These are phyloP conservation scores for Termitomyces sp. DNA, from an alignment of 768 basidiomycete species.

Conservation along the genomic window DNA sequence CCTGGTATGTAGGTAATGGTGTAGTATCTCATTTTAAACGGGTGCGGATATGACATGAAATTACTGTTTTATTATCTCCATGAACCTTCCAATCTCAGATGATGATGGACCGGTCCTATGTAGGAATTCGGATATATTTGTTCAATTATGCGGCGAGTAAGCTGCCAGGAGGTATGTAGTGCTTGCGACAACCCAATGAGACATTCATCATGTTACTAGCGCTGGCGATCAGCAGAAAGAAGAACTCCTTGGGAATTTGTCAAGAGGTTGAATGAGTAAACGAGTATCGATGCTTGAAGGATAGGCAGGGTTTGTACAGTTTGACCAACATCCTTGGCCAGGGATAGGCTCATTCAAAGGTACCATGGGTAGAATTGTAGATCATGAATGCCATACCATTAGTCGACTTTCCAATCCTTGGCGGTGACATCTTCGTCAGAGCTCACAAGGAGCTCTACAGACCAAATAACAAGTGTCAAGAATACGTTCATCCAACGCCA, in stretches of 20 bases:
- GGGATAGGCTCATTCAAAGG: background rate
- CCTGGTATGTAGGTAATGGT: too few relatives aligned
- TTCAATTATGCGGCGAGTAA: constrained; percentile 27
- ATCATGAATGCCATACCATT: constrained; percentile 13
- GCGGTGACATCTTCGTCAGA: constrained; percentile 63
- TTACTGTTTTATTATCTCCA: too few relatives aligned
- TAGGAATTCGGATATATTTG: constrained; percentile 30
- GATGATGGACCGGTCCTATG: too few relatives aligned
- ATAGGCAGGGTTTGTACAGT: background rate
- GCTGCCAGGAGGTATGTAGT: constrained; percentile 24
- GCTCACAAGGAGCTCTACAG: constrained; percentile 75
- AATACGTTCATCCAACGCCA: constrained; percentile 92
- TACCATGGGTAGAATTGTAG: background rate
- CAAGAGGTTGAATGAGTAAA: background rate
- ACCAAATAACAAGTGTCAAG: constrained; percentile 82
- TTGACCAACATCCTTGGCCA: background rate
- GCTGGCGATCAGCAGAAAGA: background rate
- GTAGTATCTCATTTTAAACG: too few relatives aligned
- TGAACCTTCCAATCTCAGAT: too few relatives aligned
- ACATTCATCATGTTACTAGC: constrained; percentile 4
- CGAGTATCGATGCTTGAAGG: too few relatives aligned
- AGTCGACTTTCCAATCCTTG: constrained; percentile 81
- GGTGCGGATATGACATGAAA: too few relatives aligned
- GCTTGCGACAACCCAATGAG: constrained; percentile 39
- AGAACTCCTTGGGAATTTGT: background rate